Conservation (phyloP, 176 grass and related monocot species). For the Microstegium vimineum region DNA sequence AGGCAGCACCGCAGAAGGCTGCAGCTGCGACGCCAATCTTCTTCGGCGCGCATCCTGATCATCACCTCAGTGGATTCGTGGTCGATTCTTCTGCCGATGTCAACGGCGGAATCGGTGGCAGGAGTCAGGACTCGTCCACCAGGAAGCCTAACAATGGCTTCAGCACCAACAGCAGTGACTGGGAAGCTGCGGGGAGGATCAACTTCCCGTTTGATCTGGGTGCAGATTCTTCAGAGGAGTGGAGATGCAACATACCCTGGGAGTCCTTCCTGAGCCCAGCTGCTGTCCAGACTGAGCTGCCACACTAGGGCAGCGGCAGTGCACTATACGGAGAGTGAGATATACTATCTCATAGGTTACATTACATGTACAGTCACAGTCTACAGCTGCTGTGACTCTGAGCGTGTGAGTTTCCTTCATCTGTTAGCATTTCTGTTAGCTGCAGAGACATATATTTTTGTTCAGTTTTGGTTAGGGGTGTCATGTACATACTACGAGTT, state of each 20-base stretch:
- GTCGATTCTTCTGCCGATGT: conserved; percentile 36
- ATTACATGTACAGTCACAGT: background rate
- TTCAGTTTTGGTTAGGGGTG: conserved; percentile 32
- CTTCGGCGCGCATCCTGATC: conserved; percentile 50
- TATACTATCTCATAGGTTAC: conserved; percentile 1
- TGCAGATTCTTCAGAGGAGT: conserved; percentile 64
- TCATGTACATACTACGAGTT: conserved; percentile 24
- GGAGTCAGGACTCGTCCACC: conserved; percentile 17
- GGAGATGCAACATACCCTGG: conserved; percentile 74
- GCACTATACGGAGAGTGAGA: background rate
- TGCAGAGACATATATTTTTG: conserved; percentile 15
- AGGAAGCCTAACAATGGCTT: conserved; percentile 26
- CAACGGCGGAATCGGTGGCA: conserved; percentile 17
- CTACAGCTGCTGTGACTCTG: conserved; percentile 6
- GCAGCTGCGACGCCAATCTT: conserved; percentile 34
- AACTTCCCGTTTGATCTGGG: conserved; percentile 61
- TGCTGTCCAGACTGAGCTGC: conserved; percentile 44
- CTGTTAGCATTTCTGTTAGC: conserved; percentile 84
- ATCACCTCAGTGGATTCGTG: conserved; percentile 46
- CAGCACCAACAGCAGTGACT: conserved; percentile 44
- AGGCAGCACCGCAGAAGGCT: conserved; percentile 21
- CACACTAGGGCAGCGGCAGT: conserved; percentile 6
- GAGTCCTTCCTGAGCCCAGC: conserved; percentile 58
- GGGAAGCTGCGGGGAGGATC: conserved; percentile 26
- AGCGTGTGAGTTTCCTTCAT: conserved; percentile 38